Conservation (phyloP, 352 stramenopile species). For the Stephanocyclus meneghinianus region DNA sequence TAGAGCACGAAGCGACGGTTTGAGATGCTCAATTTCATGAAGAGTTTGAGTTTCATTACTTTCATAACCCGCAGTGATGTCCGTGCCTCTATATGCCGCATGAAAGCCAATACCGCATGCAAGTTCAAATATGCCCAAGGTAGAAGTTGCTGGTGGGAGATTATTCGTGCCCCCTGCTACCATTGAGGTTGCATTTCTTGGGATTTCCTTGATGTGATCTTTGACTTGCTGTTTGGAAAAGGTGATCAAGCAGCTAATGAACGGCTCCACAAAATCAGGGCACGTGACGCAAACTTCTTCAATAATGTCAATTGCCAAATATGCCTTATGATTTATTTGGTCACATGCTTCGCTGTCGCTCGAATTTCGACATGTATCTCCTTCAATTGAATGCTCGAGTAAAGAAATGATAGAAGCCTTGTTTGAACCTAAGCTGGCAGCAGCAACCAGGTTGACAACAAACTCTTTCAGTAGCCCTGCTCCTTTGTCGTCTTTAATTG, state of each 20-base stretch:
- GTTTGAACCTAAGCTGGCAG: slow-evolving; percentile 29
- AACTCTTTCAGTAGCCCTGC: slow-evolving; percentile 38
- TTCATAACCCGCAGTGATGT: slow-evolving; percentile 26
- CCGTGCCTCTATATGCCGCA: slow-evolving; percentile 21
- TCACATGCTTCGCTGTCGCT: neutral
- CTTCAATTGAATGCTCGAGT: slow-evolving; percentile 42
- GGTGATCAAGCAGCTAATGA: slow-evolving; percentile 59
- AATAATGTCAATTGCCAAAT: slow-evolving; percentile 61
- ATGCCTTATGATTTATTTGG: neutral
- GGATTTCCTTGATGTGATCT: slow-evolving; percentile 59
- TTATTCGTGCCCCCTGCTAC: slow-evolving; percentile 50
- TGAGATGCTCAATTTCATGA: slow-evolving; percentile 30
- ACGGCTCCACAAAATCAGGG: slow-evolving; percentile 57
- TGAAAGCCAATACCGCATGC: slow-evolving; percentile 57
- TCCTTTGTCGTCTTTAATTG: slow-evolving; percentile 28
- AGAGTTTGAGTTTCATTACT: slow-evolving; percentile 35
- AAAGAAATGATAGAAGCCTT: slow-evolving; percentile 34
- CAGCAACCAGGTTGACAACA: slow-evolving; percentile 28
- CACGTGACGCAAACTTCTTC: slow-evolving; percentile 46
- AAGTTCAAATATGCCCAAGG: slow-evolving; percentile 68
- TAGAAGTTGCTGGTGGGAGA: slow-evolving; percentile 71
- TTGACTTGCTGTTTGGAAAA: slow-evolving; percentile 62
- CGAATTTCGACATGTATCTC: slow-evolving; percentile 14
- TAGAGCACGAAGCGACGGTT: slow-evolving; percentile 31
- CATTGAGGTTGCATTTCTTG: slow-evolving; percentile 37